Percentiles rank a stretch among this genome's conserved stretches.
Evolutionary conservation across 2,329 filamentous ascomycete species (phyloP).

Genomic region (Nannizzia gypsea): DNA sequence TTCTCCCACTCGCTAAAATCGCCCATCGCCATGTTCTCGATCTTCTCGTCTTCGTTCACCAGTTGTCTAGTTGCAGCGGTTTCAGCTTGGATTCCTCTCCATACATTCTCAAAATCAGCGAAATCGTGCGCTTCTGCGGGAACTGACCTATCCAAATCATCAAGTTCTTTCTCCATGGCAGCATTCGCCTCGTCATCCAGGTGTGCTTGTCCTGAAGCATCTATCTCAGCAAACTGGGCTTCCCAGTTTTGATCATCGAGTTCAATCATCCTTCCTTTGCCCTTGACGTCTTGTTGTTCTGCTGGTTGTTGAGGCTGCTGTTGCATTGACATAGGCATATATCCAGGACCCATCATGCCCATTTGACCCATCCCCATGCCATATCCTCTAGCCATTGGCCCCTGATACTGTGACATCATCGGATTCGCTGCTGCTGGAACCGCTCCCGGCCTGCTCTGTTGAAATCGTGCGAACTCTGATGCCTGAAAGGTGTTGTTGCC

Average conservation of each 20-base stretch:
- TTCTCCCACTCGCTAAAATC: conserved; percentile 71
- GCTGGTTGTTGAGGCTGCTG: conserved; percentile 27
- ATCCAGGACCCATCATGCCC: conserved; percentile 45
- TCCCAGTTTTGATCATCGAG: conserved; percentile 93
- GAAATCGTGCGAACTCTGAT: conserved; percentile 79
- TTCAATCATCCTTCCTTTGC: conserved; percentile 72
- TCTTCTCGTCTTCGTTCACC: conserved; percentile 51
- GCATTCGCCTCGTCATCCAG: conserved; percentile 54
- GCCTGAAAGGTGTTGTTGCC: conserved; percentile 55
- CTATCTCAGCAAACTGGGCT: conserved; percentile 85
- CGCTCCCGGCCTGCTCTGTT: conserved; percentile 50
- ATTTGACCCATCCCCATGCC: conserved; percentile 20
- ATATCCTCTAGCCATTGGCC: conserved; percentile 28
- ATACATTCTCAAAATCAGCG: conserved; percentile 78
- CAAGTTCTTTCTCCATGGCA: conserved; percentile 73
- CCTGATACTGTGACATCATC: conserved; percentile 14
- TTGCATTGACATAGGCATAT: conserved; percentile 39
- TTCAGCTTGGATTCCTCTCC: conserved; percentile 38
- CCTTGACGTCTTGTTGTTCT: conserved; percentile 57
- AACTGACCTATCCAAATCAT: conserved; percentile 78
- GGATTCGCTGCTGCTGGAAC: conserved; percentile 51
- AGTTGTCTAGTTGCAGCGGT: conserved; percentile 42
- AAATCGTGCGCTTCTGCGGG: conserved; percentile 51
- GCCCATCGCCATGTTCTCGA: conserved; percentile 46
- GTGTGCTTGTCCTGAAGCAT: conserved; percentile 43